Evolutionary conservation across 1,284 basidiomycete genomes (phyloP).

Genomic region (Gastroboletus turbinatus): DNA sequence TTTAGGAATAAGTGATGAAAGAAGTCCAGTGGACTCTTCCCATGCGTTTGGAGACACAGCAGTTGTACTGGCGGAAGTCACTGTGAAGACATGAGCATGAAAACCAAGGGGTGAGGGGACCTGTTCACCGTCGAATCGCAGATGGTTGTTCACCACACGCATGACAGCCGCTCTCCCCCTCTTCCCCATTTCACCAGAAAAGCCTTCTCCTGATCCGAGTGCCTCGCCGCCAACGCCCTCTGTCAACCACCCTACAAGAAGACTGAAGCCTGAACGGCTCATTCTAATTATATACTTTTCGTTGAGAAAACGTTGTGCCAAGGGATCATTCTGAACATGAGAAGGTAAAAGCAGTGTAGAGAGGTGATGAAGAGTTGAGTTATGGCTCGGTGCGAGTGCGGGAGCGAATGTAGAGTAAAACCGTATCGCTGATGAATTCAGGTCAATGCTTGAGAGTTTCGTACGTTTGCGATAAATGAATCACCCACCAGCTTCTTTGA

Average conservation of each 20-base stretch:
- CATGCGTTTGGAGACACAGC: constrained; percentile 62
- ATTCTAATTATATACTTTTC: constrained; percentile 92
- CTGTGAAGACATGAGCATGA: constrained; percentile 40
- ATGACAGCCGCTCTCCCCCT: constrained; percentile 83
- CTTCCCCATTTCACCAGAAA: constrained; percentile 78
- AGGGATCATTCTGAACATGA: constrained; percentile 83
- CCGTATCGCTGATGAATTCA: constrained; percentile 49
- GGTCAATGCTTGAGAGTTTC: constrained; percentile 1
- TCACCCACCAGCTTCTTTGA: constrained; percentile 77
- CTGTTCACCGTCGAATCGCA: constrained; percentile 84
- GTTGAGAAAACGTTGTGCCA: constrained; percentile 83
- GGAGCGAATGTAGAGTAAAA: constrained; percentile 77
- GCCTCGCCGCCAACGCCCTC: constrained; percentile 89
- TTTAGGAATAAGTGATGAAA: constrained; percentile 75
- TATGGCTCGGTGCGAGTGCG: constrained; percentile 72
- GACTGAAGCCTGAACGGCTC: constrained; percentile 88
- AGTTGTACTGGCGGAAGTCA: constrained; percentile 69
- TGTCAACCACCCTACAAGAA: constrained; percentile 95
- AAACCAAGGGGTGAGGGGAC: constrained; percentile 7
- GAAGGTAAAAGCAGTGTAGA: constrained; percentile 81
- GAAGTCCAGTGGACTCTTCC: constrained; percentile 82
- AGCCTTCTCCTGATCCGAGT: constrained; percentile 78
- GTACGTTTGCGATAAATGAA: background rate
- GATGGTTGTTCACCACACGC: constrained; percentile 91
- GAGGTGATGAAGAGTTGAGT: constrained; percentile 75